Evolutionary conservation across 176 grass and related monocot species (phyloP).

Genomic region (maize (Zea mays)): DNA sequence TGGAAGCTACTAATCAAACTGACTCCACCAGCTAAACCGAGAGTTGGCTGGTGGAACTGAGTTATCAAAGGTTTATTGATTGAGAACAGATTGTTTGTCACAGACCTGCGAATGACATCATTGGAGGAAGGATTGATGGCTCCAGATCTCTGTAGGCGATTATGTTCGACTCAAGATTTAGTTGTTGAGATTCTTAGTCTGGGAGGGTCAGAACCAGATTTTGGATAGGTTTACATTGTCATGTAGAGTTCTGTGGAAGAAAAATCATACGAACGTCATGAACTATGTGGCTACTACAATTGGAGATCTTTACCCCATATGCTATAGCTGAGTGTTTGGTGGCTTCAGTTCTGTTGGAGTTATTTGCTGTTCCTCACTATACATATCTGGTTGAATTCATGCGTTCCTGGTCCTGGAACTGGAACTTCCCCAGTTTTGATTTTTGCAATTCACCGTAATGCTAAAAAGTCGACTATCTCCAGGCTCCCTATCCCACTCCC

Average conservation of each 20-base stretch:
- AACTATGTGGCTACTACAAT: neutral
- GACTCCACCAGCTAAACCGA: constrained; percentile 36
- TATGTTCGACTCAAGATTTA: neutral
- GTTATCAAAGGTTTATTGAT: neutral
- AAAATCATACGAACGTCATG: neutral
- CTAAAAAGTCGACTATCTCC: no score
- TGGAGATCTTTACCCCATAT: no score
- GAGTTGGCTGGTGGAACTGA: constrained; percentile 30
- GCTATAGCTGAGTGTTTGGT: no score
- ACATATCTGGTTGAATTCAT: no score
- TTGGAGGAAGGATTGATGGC: neutral
- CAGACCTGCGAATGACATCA: neutral
- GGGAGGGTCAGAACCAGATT: constrained; percentile 1
- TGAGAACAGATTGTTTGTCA: neutral
- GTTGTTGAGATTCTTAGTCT: neutral
- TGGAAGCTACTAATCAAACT: constrained; percentile 29
- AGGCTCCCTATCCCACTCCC: no score
- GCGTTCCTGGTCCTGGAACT: no score
- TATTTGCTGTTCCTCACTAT: no score
- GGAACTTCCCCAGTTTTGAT: no score
- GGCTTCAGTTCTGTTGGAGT: no score
- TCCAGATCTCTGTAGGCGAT: neutral
- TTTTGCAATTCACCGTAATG: no score
- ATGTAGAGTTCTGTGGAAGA: neutral
- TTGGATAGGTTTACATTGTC: neutral